Conservation (phyloP, 2,329 filamentous ascomycete genomes). For the Exophiala alcalophila region DNA sequence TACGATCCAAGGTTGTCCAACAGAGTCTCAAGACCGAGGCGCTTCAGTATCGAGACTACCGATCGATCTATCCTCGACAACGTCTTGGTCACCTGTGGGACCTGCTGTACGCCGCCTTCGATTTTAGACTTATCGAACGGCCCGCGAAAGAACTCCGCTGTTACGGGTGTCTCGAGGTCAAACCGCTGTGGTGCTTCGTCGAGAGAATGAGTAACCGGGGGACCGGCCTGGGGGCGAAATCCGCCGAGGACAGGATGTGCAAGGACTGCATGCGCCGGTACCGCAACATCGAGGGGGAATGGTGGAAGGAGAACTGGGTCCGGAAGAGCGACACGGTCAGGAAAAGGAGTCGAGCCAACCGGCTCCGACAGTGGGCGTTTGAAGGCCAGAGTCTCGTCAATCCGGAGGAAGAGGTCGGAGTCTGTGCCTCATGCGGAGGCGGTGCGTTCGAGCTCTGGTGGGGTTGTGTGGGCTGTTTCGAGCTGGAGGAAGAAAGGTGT, state of each 20-base stretch:
- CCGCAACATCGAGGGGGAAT: slow-evolving; percentile 21
- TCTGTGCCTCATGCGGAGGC: slow-evolving; percentile 22
- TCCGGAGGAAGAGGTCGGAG: slow-evolving; percentile 21
- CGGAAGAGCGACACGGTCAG: slow-evolving; percentile 17
- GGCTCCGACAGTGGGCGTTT: slow-evolving; percentile 17
- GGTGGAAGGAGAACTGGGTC: slow-evolving; percentile 28
- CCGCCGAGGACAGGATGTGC: slow-evolving; percentile 21
- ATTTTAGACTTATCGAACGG: slow-evolving; percentile 20
- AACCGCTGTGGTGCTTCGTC: slow-evolving; percentile 24
- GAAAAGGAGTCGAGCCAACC: slow-evolving; percentile 5
- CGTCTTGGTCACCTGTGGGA: slow-evolving; percentile 19
- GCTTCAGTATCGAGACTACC: slow-evolving; percentile 13
- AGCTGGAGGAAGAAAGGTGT: slow-evolving; percentile 19
- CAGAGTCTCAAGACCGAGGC: slow-evolving; percentile 13
- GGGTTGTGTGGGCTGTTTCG: slow-evolving; percentile 25
- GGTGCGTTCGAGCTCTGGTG: slow-evolving; percentile 23
- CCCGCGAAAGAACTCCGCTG: slow-evolving; percentile 20
- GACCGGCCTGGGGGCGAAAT: slow-evolving; percentile 20
- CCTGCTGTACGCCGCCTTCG: slow-evolving; percentile 17
- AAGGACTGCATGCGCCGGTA: slow-evolving; percentile 28
- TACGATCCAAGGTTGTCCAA: slow-evolving; percentile 15
- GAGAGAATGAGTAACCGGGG: slow-evolving; percentile 27
- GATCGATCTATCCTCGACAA: slow-evolving; percentile 11
- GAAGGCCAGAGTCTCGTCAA: slow-evolving; percentile 21
- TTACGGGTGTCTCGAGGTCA: slow-evolving; percentile 25